Conservation (phyloP, 768 basidiomycete species). For the Punctularia strigosozonata region DNA sequence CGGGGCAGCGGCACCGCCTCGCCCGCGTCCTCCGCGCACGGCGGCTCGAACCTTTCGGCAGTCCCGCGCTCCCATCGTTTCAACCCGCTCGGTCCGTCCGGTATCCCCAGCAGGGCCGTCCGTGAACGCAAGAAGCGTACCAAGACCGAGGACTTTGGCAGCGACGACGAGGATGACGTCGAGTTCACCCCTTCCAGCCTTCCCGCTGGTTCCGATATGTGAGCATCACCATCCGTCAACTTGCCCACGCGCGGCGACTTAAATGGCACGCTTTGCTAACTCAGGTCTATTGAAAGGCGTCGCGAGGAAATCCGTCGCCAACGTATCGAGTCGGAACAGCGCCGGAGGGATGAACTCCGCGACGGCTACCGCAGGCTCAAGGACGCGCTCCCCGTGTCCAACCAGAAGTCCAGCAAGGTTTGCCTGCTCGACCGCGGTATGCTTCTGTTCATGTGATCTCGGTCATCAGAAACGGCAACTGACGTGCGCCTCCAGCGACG, state of each 20-base stretch:
- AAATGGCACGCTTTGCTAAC: slow-evolving; percentile 28
- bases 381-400: slow-evolving; percentile 79
- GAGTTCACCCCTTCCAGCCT: neutral
- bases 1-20: slow-evolving; percentile 53
- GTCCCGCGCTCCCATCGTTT: slow-evolving; percentile 69
- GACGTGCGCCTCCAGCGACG: slow-evolving; percentile 38
- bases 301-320: slow-evolving; percentile 86
- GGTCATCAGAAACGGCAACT: slow-evolving; percentile 1
- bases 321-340: slow-evolving; percentile 90
- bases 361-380: slow-evolving; percentile 88
- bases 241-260: no score
- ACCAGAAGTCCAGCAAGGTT: slow-evolving; percentile 91
- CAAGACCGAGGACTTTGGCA: slow-evolving; percentile 46
- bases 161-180: slow-evolving; percentile 56
- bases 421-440: slow-evolving; percentile 76
- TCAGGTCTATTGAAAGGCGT: slow-evolving; percentile 31
- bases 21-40: slow-evolving; percentile 33
- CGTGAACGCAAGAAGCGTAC: slow-evolving; percentile 28
- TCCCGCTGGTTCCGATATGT: neutral
- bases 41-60: slow-evolving; percentile 40
- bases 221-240: neutral
- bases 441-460: slow-evolving; percentile 16
- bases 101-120: slow-evolving; percentile 37
- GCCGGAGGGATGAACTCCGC: slow-evolving; percentile 84
- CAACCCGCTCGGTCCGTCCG: slow-evolving; percentile 47